phyloP scores from a whole-genome alignment of 2,329 filamentous ascomycete species.

The Elsinoe perseae region DNA sequence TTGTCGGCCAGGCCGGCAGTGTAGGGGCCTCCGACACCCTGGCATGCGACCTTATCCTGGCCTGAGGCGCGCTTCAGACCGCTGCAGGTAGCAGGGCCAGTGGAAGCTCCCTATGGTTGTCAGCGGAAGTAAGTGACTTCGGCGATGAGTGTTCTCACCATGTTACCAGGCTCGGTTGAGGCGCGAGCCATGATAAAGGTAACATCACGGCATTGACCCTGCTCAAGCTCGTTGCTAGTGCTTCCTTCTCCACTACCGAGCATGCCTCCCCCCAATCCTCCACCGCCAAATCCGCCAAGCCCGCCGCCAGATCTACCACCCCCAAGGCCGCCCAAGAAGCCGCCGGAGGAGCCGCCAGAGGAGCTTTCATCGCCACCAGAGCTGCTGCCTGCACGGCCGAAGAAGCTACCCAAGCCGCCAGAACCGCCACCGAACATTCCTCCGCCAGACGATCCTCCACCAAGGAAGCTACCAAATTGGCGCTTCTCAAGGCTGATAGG shows the following conservation, averaged over 20 bases:
- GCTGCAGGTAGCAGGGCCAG: slow-evolving; percentile 19
- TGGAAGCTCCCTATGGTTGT: slow-evolving; percentile 13
- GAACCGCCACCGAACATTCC: background rate
- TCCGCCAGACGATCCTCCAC: background rate
- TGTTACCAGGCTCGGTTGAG: slow-evolving; percentile 46
- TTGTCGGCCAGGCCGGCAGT: slow-evolving; percentile 18
- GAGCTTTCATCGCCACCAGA: background rate
- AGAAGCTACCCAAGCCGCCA: background rate
- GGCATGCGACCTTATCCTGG: slow-evolving; percentile 17
- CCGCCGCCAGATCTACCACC: background rate
- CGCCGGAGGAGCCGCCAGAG: background rate
- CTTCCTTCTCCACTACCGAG: slow-evolving; percentile 5
- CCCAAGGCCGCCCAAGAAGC: background rate
- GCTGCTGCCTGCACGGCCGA: background rate
- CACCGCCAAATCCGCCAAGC: background rate
- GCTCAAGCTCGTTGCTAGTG: slow-evolving; percentile 20
- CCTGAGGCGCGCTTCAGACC: slow-evolving; percentile 18
- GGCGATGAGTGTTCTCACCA: slow-evolving; percentile 23
- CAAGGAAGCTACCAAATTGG: slow-evolving; percentile 7
- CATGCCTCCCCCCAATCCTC: background rate
- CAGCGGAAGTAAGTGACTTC: background rate
- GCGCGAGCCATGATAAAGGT: slow-evolving; percentile 51
- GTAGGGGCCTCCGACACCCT: slow-evolving; percentile 19
- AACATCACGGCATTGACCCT: slow-evolving; percentile 35
- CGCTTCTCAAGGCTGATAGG: slow-evolving; percentile 8